Evolutionary conservation across 177 flowering plant genomes (phyloP), one percentile per base, ranked within the genome.

Genomic region (Telopea speciosissima): DNA sequence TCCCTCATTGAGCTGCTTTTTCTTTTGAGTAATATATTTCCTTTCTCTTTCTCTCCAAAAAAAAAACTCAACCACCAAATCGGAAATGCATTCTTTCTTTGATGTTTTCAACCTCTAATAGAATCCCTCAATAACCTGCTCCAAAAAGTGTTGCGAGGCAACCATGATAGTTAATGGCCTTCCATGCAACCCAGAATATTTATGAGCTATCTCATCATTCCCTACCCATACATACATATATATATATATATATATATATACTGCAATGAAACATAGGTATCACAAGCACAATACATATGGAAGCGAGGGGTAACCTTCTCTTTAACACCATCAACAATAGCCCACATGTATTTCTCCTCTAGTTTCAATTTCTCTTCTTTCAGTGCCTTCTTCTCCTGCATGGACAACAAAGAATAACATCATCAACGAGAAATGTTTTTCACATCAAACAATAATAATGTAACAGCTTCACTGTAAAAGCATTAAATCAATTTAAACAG

Each of bases 301-400:
- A 70, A 69, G 66, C n/a, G 19, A 16, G 14, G 56, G 33, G 59
- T 33, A 49, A 79, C 83, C 83, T 81, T 81, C 76, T 81, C 83
- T 72, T 81, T 93, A 54, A 93, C 95, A 62, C 98, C 99, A 80
- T 95, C 95, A 80, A 95, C 91, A 74, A 89, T 62, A 58, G 98
- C 99, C 98, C 97, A 95, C 97, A 88, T 95, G 72, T 89, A 95
- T 77, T 93, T 95, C 79, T 95, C 99, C 81, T 93, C 99, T 73
- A 74, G 89, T 74, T 86, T 87, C 80, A 86, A 11, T 72, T 95
- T 95, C 74, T 93, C 97, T 77, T 93, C 99, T 81, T 86, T 95
- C 72, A 87, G 5, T 42, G 88, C 89, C 83, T 91, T 95, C 81
- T 93, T 95, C 87, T 93, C 98, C 99, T 93, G 87, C 81, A 77